Evolutionary conservation across 140 eudicot genomes (phyloP), one percentile per base, ranked within the genome.

Genomic region (Senecio squalidus): DNA sequence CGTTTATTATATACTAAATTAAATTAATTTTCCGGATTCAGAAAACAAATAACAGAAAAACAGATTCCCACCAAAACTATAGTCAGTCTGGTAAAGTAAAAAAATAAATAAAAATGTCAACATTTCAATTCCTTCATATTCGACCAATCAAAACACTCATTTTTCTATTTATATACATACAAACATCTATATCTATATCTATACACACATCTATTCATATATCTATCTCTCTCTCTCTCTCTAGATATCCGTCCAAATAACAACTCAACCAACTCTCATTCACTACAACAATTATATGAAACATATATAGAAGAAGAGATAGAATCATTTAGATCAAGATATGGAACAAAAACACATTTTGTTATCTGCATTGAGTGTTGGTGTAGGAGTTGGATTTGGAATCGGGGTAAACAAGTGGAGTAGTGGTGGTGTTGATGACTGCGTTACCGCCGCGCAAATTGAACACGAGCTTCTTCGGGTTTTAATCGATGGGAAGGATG

Each of bases 281-380:
- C 61, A 25, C 44, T 50, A 26, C 50, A 38, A 59, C n/a, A n/a
- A 64, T 44, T 23, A 5, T 49, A 31, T 16, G 51, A 28, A 62
- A 52, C 60, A 16, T 53, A 59, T 67, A 69, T 70, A 69, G 23
- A 47, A 22, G 63, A 61, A 38, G 51, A 51, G 60, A 16, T 39
- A 61, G 52, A 11, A 18, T 20, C 33, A 3, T 4, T 54, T 54
- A 62, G 58, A 53, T 70, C 64, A 41, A 49, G 47, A 14, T 23
- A 91, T 91, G 98, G 98, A 91, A 57, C 94, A 86, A 70, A 91
- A 83, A 74, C 83, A 82, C 73, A 45, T 81, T n/a, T 43, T 86
- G 31, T n/a, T 91, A 72, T 86, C 98, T 34, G 98, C 96, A 74
- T 81, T 91, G 82, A 70, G 96, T 68, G 89, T 91, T 15, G 98